Conservation (phyloP, 331 rosid species). For the Acacia pycnantha region DNA sequence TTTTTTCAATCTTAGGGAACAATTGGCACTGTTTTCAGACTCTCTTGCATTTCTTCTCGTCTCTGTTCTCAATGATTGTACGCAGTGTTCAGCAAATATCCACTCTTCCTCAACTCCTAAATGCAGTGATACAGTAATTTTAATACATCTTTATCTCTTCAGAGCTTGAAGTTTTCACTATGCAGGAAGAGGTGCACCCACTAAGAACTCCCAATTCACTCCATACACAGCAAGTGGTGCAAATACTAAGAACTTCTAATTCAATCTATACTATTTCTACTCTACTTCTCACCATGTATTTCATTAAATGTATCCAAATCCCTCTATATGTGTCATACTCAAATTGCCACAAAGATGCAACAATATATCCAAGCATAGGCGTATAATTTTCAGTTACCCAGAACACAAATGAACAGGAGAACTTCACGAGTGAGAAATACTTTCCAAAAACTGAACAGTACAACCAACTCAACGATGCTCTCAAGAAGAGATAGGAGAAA, state of each 20-base stretch:
- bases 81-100: background rate
- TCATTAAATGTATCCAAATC: background rate
- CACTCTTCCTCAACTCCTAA: background rate
- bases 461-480: background rate
- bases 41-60: background rate
- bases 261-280: background rate
- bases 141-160: background rate
- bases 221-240: background rate
- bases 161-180: background rate
- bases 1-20: background rate
- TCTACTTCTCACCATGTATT: background rate
- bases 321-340: background rate
- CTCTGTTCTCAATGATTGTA: background rate
- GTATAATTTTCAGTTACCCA: background rate
- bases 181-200: background rate
- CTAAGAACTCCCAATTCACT: background rate
- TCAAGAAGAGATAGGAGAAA: background rate
- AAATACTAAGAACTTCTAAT: background rate
- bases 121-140: background rate
- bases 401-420: background rate
- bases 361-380: background rate
- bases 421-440: background rate
- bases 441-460: background rate
- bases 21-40: background rate
- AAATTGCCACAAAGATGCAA: background rate